Evolutionary conservation across 2,329 filamentous ascomycete genomes (phyloP).

Genomic region (Exophiala dermatitidis): DNA sequence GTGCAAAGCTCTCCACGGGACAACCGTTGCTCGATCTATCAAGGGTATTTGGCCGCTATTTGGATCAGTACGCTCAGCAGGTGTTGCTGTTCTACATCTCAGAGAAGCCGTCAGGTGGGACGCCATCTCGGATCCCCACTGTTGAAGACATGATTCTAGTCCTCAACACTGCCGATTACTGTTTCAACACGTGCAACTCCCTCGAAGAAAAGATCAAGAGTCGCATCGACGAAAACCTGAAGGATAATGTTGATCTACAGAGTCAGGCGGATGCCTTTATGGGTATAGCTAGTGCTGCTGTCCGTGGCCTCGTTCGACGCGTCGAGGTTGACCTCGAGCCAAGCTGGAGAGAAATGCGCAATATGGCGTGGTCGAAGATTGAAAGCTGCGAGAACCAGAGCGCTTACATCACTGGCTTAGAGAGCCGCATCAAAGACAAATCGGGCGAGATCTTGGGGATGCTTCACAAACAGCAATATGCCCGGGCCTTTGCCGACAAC

Average conservation of each 20-base stretch:
- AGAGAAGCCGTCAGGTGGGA: constrained; percentile 50
- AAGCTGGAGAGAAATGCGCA: constrained; percentile 94
- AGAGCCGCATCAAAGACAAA: constrained; percentile 64
- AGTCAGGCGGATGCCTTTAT: constrained; percentile 93
- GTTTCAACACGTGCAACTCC: constrained; percentile 86
- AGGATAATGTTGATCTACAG: constrained; percentile 73
- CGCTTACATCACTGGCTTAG: constrained; percentile 76
- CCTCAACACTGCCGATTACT: constrained; percentile 95
- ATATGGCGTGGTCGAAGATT: constrained; percentile 89
- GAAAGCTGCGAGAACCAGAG: constrained; percentile 91
- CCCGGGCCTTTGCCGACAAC: constrained; percentile 89
- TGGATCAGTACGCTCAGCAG: constrained; percentile 92
- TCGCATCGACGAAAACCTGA: constrained; percentile 73
- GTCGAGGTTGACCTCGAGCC: constrained; percentile 77
- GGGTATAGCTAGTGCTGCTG: constrained; percentile 81
- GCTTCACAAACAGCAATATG: constrained; percentile 86
- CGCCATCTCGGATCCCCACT: constrained; percentile 44
- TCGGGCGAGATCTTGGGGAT: constrained; percentile 67
- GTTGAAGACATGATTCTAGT: constrained; percentile 77
- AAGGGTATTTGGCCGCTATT: constrained; percentile 78
- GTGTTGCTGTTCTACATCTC: constrained; percentile 69
- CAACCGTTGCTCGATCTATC: constrained; percentile 77
- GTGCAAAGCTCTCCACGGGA: constrained; percentile 91
- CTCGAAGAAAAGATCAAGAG: constrained; percentile 91
- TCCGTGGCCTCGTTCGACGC: constrained; percentile 73